Conservation (phyloP, 2,329 filamentous ascomycete genomes). For the Dothideomycetes sp. region DNA sequence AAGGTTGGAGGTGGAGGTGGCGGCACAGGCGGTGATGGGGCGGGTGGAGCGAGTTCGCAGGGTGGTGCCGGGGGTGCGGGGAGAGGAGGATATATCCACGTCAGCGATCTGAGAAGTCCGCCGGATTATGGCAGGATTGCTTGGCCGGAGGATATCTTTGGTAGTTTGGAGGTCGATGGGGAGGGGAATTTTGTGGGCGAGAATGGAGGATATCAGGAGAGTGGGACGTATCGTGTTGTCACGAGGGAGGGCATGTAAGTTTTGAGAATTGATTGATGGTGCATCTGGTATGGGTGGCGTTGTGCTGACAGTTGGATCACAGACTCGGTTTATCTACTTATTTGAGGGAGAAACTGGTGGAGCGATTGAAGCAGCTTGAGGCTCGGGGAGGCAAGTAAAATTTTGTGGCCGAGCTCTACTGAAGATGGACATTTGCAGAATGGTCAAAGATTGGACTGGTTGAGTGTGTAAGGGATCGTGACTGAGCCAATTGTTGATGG, state of each 20-base stretch:
- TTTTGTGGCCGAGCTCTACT: too few species aligned
- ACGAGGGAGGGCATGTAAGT: constrained; percentile 50
- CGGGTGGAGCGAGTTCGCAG: constrained; percentile 47
- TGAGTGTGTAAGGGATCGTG: too few species aligned
- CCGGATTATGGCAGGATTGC: constrained; percentile 55
- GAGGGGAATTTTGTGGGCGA: constrained; percentile 45
- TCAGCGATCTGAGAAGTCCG: constrained; percentile 48
- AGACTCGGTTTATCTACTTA: constrained; percentile 22
- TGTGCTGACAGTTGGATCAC: constrained; percentile 3
- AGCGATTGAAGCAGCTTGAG: constrained; percentile 22
- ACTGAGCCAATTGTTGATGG: too few species aligned
- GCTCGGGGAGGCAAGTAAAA: constrained; percentile 1
- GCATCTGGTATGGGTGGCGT: not conserved
- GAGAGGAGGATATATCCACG: constrained; percentile 50
- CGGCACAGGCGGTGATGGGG: constrained; percentile 34
- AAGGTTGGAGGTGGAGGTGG: constrained; percentile 21
- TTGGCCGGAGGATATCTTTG: constrained; percentile 56
- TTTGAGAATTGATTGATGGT: not conserved
- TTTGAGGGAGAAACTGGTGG: constrained; percentile 21
- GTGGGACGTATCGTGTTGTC: constrained; percentile 50
- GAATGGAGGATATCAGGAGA: constrained; percentile 47
- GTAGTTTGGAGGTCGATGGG: constrained; percentile 51
- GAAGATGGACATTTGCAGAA: too few species aligned
- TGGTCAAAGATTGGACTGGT: too few species aligned
- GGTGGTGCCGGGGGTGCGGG: constrained; percentile 47